Percentiles rank a stretch among this genome's conserved stretches.
These are phyloP conservation scores for Penicillium sp. DNA, from an alignment of 2,329 filamentous ascomycete species.

Conservation along the genomic window DNA sequence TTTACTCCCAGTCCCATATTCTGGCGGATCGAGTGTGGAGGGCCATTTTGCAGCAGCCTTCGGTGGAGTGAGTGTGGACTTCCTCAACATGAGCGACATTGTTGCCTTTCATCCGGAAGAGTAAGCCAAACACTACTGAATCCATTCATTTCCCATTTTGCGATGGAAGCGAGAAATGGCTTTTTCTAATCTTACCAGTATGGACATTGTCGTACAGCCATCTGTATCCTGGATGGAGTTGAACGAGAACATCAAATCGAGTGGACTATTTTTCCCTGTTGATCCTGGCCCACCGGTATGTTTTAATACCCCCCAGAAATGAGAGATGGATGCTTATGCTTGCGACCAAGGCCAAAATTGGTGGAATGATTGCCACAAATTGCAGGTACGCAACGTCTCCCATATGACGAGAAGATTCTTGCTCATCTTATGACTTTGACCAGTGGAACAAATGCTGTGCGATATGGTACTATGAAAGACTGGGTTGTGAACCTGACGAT, in stretches of 20 bases:
- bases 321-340: neutral
- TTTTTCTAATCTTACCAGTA: conserved; percentile 36
- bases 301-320: neutral
- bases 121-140: neutral
- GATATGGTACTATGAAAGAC: conserved; percentile 76
- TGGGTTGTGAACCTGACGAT: conserved; percentile 73
- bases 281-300: conserved; percentile 72
- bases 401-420: neutral
- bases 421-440: neutral
- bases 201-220: conserved; percentile 91
- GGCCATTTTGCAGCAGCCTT: conserved; percentile 87
- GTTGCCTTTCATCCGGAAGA: conserved; percentile 79
- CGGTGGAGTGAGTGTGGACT: conserved; percentile 87
- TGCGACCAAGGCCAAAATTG: conserved; percentile 39
- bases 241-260: conserved; percentile 72
- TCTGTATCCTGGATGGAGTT: conserved; percentile 90
- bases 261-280: conserved; percentile 85
- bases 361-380: conserved; percentile 67
- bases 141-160: neutral
- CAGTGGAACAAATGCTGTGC: conserved; percentile 61
- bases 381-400: conserved; percentile 40
- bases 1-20: conserved; percentile 64
- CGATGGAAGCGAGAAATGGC: too few species aligned
- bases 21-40: conserved; percentile 82
- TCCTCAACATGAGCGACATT: conserved; percentile 82